A percentile compares a stretch with the other conserved stretches of the same genome.
Evolutionary conservation across 108 stramenopile genomes (phyloP).

Genomic region (Ochromonas danica): DNA sequence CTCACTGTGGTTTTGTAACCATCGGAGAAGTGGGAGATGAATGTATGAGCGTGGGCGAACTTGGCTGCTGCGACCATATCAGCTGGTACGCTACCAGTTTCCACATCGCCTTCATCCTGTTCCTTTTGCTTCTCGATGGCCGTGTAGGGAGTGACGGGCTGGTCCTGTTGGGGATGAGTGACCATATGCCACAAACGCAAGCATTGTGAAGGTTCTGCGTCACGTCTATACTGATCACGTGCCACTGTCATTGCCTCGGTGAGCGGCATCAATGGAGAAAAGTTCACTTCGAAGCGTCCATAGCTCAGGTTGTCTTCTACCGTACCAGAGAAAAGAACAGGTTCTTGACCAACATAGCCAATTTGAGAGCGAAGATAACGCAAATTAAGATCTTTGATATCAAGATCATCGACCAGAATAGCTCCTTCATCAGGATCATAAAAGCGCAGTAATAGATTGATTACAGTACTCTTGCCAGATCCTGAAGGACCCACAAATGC

Average conservation of each 20-base stretch:
- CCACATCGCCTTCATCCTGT: no score
- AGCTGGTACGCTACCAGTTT: no score
- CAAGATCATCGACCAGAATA: slow-evolving; percentile 50
- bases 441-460: slow-evolving; percentile 53
- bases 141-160: no score
- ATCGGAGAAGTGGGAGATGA: slow-evolving; percentile 69
- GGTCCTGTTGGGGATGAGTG: no score
- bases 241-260: no score
- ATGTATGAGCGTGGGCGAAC: slow-evolving; percentile 71
- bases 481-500: slow-evolving; percentile 69
- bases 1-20: slow-evolving; percentile 82
- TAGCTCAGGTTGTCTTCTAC: neutral
- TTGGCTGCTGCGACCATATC: slow-evolving; percentile 63
- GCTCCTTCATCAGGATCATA: slow-evolving; percentile 57
- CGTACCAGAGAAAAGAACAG: slow-evolving; percentile 65
- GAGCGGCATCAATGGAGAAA: no score
- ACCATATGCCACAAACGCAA: no score
- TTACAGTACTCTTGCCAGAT: slow-evolving; percentile 50
- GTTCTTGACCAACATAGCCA: slow-evolving; percentile 84
- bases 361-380: slow-evolving; percentile 41
- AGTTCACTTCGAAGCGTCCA: no score
- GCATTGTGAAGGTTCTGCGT: no score
- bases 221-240: no score
- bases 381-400: slow-evolving; percentile 29
- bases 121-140: no score